Percentiles rank a stretch among this genome's conserved stretches.
Evolutionary conservation across 345 rosid genomes (phyloP).

Genomic region (Eucalyptus tenuipes): DNA sequence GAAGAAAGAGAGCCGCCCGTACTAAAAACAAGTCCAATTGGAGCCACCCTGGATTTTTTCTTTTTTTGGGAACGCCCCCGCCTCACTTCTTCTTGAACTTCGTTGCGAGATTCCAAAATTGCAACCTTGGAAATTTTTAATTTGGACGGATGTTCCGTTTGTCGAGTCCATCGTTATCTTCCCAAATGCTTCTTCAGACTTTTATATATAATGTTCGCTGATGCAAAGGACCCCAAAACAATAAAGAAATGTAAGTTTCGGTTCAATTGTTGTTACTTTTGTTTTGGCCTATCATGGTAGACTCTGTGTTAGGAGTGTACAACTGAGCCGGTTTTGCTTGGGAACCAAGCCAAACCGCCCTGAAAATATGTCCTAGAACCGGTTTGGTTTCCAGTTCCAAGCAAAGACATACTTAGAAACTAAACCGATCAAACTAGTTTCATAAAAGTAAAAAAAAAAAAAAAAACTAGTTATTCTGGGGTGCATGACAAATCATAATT

Average conservation of each 20-base stretch:
- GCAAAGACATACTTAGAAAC: neutral
- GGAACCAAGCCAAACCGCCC: accelerated
- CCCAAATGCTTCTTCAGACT: neutral
- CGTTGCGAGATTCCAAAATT: neutral
- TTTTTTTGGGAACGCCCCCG: neutral
- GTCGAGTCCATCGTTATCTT: neutral
- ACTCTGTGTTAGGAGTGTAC: neutral
- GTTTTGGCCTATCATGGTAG: neutral
- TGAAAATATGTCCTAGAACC: no score
- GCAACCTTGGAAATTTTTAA: neutral
- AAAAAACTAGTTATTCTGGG: no score
- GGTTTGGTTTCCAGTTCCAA: accelerated
- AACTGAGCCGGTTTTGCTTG: no score
- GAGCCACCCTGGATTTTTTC: neutral
- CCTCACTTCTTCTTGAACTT: neutral
- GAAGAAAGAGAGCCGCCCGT: neutral
- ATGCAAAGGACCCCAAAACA: neutral
- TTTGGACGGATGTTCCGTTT: neutral
- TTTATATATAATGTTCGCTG: neutral
- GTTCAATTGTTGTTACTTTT: neutral
- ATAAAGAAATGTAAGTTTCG: neutral
- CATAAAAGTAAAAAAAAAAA: no score
- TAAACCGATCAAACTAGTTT: accelerated
- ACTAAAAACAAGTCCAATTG: neutral
- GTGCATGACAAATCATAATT: no score